phyloP scores from a whole-genome alignment of 352 stramenopile genomes.

The Halophytophthora batemanensis region DNA sequence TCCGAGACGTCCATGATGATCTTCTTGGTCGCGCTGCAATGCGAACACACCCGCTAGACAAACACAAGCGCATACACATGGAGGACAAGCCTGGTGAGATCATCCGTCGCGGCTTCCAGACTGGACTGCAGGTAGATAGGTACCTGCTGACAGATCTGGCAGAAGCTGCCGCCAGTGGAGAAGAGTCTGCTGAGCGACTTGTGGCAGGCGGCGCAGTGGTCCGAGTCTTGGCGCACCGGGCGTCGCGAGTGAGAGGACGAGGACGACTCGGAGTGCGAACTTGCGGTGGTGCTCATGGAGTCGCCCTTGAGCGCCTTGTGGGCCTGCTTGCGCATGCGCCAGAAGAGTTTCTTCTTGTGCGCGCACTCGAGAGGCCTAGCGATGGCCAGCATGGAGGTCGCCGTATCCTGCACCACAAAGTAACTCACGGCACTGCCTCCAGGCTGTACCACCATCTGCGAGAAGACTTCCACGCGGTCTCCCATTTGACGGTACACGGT shows the following conservation, averaged over 20 bases:
- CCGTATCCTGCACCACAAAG: constrained; percentile 32
- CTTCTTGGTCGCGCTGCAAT: constrained; percentile 23
- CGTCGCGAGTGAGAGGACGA: background rate
- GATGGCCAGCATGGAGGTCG: constrained; percentile 21
- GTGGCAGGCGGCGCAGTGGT: background rate
- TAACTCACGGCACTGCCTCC: constrained; percentile 33
- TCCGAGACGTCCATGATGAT: constrained; percentile 17
- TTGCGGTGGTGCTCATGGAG: constrained; percentile 11
- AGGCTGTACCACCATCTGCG: constrained; percentile 35
- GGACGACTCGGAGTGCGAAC: constrained; percentile 18
- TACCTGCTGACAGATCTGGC: constrained; percentile 7
- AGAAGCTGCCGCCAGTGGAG: constrained; percentile 5
- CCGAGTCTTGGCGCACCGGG: too few species aligned
- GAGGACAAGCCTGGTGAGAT: background rate
- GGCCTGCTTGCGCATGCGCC: constrained; percentile 32
- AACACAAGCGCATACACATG: background rate
- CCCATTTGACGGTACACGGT: constrained; percentile 41
- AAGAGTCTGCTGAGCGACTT: constrained; percentile 3
- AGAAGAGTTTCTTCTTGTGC: constrained; percentile 55
- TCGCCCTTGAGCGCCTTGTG: constrained; percentile 1
- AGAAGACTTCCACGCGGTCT: constrained; percentile 39
- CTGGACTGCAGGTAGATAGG: constrained; percentile 10
- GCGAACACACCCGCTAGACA: constrained; percentile 22
- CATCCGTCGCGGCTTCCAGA: background rate
- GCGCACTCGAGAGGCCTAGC: constrained; percentile 34